Evolutionary conservation across 108 stramenopile genomes (phyloP).

Genomic region (Cyclotella baltica): DNA sequence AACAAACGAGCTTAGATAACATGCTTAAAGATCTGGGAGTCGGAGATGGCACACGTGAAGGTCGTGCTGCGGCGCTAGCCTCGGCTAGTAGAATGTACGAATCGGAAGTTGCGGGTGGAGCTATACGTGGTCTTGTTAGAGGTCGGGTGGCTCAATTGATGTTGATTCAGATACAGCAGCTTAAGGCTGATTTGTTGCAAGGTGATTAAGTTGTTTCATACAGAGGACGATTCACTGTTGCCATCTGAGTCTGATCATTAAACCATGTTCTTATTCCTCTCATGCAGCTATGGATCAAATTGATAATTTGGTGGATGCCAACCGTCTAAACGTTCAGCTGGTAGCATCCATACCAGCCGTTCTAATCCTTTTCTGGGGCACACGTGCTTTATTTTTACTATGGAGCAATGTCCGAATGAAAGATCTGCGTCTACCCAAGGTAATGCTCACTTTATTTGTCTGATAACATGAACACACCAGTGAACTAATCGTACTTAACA

Average conservation of each 20-base stretch:
- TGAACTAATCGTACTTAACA: too few species aligned
- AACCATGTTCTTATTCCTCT: not conserved
- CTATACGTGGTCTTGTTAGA: slow-evolving; percentile 63
- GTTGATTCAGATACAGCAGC: slow-evolving; percentile 85
- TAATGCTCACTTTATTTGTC: too few species aligned
- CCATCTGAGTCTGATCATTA: not conserved
- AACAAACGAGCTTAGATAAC: slow-evolving; percentile 74
- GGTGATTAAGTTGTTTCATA: slow-evolving; percentile 19
- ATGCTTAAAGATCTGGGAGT: slow-evolving; percentile 82
- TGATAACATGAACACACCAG: too few species aligned
- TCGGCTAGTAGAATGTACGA: slow-evolving; percentile 74
- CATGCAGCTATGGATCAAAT: slow-evolving; percentile 68
- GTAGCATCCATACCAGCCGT: slow-evolving; percentile 80
- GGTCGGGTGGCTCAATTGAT: slow-evolving; percentile 73
- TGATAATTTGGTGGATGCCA: slow-evolving; percentile 77
- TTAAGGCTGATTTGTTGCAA: slow-evolving; percentile 79
- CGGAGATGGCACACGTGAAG: slow-evolving; percentile 73
- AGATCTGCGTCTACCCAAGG: slow-evolving; percentile 77
- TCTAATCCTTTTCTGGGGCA: slow-evolving; percentile 65
- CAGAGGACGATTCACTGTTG: not conserved
- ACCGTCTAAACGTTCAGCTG: slow-evolving; percentile 79
- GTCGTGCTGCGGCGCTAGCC: slow-evolving; percentile 62
- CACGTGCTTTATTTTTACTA: slow-evolving; percentile 61
- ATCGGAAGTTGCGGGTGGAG: slow-evolving; percentile 60
- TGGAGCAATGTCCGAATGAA: slow-evolving; percentile 72